Conservation (phyloP, 2,329 filamentous ascomycete species). For the Alternaria rosae region DNA sequence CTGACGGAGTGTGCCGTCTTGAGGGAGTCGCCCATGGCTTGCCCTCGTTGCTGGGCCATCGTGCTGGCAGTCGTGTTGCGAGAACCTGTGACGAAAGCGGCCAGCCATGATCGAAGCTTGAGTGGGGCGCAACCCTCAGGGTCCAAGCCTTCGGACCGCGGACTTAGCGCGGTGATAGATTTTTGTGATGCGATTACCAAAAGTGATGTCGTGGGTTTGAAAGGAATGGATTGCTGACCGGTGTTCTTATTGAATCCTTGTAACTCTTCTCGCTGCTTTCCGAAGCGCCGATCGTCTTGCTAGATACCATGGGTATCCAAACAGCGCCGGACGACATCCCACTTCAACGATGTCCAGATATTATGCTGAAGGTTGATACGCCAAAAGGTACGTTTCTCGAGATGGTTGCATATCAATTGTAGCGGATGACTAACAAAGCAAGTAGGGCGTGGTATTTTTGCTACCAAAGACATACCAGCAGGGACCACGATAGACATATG, state of each 20-base stretch:
- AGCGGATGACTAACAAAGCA: conserved; percentile 2
- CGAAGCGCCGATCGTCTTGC: not conserved
- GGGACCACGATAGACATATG: conserved; percentile 61
- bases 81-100: conserved; percentile 16
- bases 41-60: conserved; percentile 51
- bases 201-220: not conserved
- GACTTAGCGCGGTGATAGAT: conserved; percentile 13
- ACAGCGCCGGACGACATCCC: conserved; percentile 26
- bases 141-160: conserved; percentile 7
- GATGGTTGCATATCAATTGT: not conserved
- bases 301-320: conserved; percentile 2
- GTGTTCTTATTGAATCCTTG: not conserved
- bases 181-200: conserved; percentile 4
- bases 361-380: conserved; percentile 57
- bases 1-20: conserved; percentile 77
- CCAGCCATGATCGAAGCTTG: conserved; percentile 14
- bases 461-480: conserved; percentile 55
- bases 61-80: conserved; percentile 11
- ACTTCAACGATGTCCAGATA: conserved; percentile 52
- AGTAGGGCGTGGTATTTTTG: conserved; percentile 63
- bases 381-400: conserved; percentile 56
- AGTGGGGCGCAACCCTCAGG: conserved; percentile 17
- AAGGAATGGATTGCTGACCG: not conserved
- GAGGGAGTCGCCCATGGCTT: conserved; percentile 48
- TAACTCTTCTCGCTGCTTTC: not conserved